These are phyloP conservation scores for Cercophora sp. DNA, from an alignment of 495 filamentous ascomycete genomes.

Conservation along the genomic window DNA sequence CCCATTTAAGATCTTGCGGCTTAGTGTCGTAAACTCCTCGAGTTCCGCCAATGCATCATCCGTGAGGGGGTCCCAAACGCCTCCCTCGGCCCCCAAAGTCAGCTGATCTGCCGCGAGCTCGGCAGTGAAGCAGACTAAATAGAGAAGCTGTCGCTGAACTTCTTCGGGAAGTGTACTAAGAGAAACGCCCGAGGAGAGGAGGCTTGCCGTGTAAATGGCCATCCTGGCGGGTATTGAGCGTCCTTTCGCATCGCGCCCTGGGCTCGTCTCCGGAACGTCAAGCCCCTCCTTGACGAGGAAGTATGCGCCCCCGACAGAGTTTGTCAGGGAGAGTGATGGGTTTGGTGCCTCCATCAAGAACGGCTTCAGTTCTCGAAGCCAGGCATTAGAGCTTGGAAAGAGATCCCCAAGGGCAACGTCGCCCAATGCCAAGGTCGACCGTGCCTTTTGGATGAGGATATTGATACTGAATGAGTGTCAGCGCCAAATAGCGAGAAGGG, in stretches of 20 bases:
- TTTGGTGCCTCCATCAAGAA: slow-evolving; percentile 58
- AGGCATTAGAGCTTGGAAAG: slow-evolving; percentile 40
- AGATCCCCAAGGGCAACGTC: slow-evolving; percentile 27
- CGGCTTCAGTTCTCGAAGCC: slow-evolving; percentile 46
- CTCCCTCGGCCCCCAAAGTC: slow-evolving; percentile 26
- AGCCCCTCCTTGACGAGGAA: slow-evolving; percentile 51
- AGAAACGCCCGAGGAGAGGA: slow-evolving; percentile 42
- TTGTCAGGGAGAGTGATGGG: slow-evolving; percentile 65
- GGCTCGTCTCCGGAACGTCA: slow-evolving; percentile 21
- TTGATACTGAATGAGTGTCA: slow-evolving; percentile 18
- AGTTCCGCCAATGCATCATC: slow-evolving; percentile 56
- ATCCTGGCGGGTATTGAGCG: slow-evolving; percentile 71
- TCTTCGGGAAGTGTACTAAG: slow-evolving; percentile 26
- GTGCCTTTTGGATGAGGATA: slow-evolving; percentile 43
- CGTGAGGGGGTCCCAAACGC: slow-evolving; percentile 32
- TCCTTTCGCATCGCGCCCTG: slow-evolving; percentile 58
- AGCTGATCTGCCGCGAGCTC: slow-evolving; percentile 44
- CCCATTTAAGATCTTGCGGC: slow-evolving; percentile 49
- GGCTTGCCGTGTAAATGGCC: slow-evolving; percentile 57
- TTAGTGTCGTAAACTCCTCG: slow-evolving; percentile 55
- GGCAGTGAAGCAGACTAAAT: slow-evolving; percentile 36
- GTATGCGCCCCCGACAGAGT: slow-evolving; percentile 64
- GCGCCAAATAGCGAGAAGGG: neutral
- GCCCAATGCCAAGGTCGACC: slow-evolving; percentile 18
- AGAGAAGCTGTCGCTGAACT: slow-evolving; percentile 36